Percentiles rank a stretch among this genome's conserved stretches.
phyloP scores from a whole-genome alignment of 371 early-diverging fungal genomes.

The Mucor piriformis region DNA sequence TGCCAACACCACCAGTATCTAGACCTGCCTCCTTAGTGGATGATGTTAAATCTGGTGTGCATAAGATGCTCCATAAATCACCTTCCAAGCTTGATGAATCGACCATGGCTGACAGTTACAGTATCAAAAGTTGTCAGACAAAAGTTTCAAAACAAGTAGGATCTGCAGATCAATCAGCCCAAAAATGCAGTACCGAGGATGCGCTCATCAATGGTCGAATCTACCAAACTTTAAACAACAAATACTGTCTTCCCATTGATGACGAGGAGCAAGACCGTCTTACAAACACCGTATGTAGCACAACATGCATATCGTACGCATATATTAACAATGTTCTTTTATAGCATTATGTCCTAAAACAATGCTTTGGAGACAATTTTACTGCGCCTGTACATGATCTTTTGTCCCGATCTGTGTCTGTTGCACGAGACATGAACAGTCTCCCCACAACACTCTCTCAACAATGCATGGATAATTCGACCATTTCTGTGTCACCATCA shows the following conservation, averaged over 20 bases:
- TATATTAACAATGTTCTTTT: conserved; percentile 3
- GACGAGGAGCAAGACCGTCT: conserved; percentile 43
- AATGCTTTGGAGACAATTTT: conserved; percentile 42
- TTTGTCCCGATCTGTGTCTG: conserved; percentile 16
- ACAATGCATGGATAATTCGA: background rate
- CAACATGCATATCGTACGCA: background rate
- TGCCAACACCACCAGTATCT: conserved; percentile 2
- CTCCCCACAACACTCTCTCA: background rate
- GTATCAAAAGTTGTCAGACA: background rate
- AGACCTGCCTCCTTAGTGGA: conserved; percentile 10
- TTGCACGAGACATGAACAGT: conserved; percentile 25
- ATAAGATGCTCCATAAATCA: conserved; percentile 5
- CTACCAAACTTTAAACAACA: conserved; percentile 11
- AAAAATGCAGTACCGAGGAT: background rate
- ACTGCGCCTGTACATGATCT: conserved; percentile 36
- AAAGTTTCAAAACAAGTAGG: too few relatives aligned
- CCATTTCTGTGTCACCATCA: conserved; percentile 6
- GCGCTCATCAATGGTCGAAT: background rate
- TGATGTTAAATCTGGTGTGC: conserved; percentile 1
- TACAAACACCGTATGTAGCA: conserved; percentile 34
- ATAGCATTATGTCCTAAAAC: conserved; percentile 49
- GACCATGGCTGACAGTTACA: background rate
- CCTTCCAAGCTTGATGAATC: background rate
- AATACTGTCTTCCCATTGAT: conserved; percentile 32
- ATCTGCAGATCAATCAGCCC: background rate